Conservation (phyloP, 495 filamentous ascomycete species). For the Pyronema domesticum region DNA sequence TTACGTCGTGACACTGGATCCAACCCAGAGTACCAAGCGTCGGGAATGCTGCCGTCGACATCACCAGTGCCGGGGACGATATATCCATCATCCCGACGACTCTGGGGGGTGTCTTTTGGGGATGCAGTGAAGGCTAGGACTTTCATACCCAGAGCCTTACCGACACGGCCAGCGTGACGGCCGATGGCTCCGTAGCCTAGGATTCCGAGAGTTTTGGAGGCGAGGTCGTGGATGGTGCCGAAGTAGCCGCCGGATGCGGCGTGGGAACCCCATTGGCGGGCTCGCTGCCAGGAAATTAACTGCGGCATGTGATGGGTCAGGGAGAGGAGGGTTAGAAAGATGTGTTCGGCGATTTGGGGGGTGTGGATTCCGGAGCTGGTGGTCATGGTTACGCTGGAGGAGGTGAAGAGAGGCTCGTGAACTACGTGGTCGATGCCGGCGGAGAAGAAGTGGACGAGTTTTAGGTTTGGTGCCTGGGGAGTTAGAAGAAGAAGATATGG, state of each 20-base stretch:
- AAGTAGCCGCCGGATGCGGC: constrained; percentile 7
- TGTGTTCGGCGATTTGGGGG: constrained; percentile 58
- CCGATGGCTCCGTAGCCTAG: constrained; percentile 78
- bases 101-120: constrained; percentile 35
- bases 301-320: constrained; percentile 33
- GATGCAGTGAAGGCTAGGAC: constrained; percentile 67
- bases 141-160: constrained; percentile 56
- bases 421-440: constrained; percentile 57
- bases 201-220: constrained; percentile 46
- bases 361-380: constrained; percentile 64
- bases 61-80: constrained; percentile 64
- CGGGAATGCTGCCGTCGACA: constrained; percentile 50
- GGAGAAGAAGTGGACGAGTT: constrained; percentile 55
- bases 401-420: constrained; percentile 43
- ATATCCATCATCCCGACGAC: constrained; percentile 45
- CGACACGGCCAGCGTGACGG: constrained; percentile 52
- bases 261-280: constrained; percentile 26
- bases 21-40: constrained; percentile 53
- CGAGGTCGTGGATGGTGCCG: constrained; percentile 31
- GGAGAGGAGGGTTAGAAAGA: constrained; percentile 15
- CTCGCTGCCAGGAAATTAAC: constrained; percentile 26
- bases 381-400: constrained; percentile 45
- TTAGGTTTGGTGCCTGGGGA: constrained; percentile 37
- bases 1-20: constrained; percentile 40
- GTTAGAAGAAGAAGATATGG: constrained; percentile 11